Evolutionary conservation across 2,329 filamentous ascomycete species (phyloP).

Genomic region (Talaromyces sp.): DNA sequence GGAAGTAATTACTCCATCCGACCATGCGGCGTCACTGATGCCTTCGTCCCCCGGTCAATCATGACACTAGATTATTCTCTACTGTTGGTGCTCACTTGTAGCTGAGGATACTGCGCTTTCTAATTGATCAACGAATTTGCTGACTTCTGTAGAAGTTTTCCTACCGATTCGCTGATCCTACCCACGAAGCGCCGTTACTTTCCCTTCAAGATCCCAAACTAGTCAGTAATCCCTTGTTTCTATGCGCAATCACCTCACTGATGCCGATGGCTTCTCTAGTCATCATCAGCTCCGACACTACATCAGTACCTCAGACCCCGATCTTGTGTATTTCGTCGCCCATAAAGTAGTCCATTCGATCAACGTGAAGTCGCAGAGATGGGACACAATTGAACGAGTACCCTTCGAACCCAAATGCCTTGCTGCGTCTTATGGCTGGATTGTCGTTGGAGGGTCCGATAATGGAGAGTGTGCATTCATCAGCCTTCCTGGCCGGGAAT

Average conservation of each 20-base stretch:
- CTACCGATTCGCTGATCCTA: conserved; percentile 61
- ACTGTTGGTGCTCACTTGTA: conserved; percentile 25
- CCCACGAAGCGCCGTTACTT: conserved; percentile 61
- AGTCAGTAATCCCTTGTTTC: conserved; percentile 44
- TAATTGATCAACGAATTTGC: conserved; percentile 11
- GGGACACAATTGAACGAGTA: conserved; percentile 66
- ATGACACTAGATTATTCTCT: conserved; percentile 41
- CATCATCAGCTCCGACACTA: conserved; percentile 67
- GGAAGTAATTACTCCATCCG: conserved; percentile 9
- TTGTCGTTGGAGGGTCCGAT: conserved; percentile 80
- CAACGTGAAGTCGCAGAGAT: conserved; percentile 63
- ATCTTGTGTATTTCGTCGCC: conserved; percentile 79
- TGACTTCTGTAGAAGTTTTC: conserved; percentile 51
- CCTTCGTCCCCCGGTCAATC: conserved; percentile 24
- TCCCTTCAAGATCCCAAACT: conserved; percentile 59
- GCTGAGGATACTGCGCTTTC: not conserved
- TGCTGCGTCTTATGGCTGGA: conserved; percentile 78
- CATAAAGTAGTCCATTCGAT: conserved; percentile 69
- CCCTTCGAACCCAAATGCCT: conserved; percentile 76
- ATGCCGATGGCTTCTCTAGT: conserved; percentile 22
- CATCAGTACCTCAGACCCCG: conserved; percentile 71
- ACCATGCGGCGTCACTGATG: conserved; percentile 31
- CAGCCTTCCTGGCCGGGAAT: conserved; percentile 46
- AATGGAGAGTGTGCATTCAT: conserved; percentile 82
- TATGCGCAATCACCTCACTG: conserved; percentile 9